Conservation (phyloP, 163 green algal species). For the Prototheca cutis region DNA sequence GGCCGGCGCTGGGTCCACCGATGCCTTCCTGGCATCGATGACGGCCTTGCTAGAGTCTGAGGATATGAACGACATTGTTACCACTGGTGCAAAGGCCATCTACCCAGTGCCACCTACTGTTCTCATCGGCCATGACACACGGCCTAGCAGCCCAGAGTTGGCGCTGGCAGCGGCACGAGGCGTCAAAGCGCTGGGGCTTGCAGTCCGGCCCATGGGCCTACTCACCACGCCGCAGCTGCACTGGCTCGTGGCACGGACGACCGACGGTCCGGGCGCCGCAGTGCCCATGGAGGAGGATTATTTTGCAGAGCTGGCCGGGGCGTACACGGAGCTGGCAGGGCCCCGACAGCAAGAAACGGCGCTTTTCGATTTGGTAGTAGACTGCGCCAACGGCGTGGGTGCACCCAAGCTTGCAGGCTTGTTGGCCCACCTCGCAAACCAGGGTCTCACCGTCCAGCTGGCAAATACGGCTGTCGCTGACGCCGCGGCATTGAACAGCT, state of each 20-base stretch:
- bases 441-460: too few species aligned
- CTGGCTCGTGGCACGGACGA: conserved; percentile 45
- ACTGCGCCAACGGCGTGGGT: conserved; percentile 93
- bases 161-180: conserved; percentile 51
- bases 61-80: too few species aligned
- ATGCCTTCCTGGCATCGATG: conserved; percentile 7
- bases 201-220: conserved; percentile 32
- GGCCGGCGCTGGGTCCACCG: not conserved
- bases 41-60: conserved; percentile 22
- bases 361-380: too few species aligned
- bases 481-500: conserved; percentile 55
- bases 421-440: conserved; percentile 13
- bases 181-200: conserved; percentile 41
- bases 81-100: too few species aligned
- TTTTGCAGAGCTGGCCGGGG: conserved; percentile 27
- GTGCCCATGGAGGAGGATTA: conserved; percentile 27
- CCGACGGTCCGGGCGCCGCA: too few species aligned
- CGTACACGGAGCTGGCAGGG: conserved; percentile 30
- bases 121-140: conserved; percentile 78
- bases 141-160: conserved; percentile 58
- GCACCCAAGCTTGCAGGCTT: conserved; percentile 51
- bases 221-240: conserved; percentile 91
- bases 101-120: conserved; percentile 29
- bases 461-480: too few species aligned
- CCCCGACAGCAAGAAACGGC: too few species aligned